phyloP scores from a whole-genome alignment of 1,284 basidiomycete species.

The Leccinum fallax region DNA sequence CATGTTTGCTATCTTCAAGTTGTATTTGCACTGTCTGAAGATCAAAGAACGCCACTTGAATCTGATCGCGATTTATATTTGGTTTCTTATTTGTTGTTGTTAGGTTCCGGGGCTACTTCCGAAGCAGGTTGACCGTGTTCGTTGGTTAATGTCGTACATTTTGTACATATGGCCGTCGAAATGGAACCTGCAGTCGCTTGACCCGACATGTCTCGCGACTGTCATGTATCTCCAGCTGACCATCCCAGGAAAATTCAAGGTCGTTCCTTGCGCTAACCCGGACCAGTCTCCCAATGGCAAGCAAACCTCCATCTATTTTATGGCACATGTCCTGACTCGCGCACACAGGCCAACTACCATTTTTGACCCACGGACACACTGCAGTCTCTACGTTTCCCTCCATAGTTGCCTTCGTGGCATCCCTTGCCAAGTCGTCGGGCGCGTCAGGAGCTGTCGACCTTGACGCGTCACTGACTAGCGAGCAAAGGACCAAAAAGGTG shows the following conservation, averaged over 20 bases:
- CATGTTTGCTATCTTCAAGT: not conserved
- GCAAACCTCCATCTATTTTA: conserved; percentile 17
- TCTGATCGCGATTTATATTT: conserved; percentile 12
- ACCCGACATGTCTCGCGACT: conserved; percentile 64
- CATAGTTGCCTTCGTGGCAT: conserved; percentile 64
- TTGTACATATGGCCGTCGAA: conserved; percentile 71
- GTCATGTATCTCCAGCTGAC: conserved; percentile 66
- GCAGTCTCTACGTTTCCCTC: conserved; percentile 54
- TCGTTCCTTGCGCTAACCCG: conserved; percentile 65
- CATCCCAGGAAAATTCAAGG: conserved; percentile 61
- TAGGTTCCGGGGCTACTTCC: conserved; percentile 11
- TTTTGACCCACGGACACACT: conserved; percentile 58
- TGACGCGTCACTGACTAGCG: conserved; percentile 46
- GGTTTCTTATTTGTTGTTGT: conserved; percentile 21
- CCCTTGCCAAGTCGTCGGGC: conserved; percentile 39
- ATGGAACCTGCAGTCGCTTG: conserved; percentile 65
- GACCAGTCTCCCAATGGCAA: conserved; percentile 77
- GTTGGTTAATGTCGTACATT: conserved; percentile 25
- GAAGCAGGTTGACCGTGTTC: conserved; percentile 7
- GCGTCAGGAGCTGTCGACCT: conserved; percentile 38
- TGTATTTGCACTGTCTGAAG: conserved; percentile 4
- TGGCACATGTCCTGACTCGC: conserved; percentile 6
- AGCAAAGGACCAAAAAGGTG: conserved; percentile 52
- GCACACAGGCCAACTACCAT: conserved; percentile 68
- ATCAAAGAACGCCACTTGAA: not conserved